Evolutionary conservation across 2,329 filamentous ascomycete species (phyloP).

Genomic region (Penicillium sp.): DNA sequence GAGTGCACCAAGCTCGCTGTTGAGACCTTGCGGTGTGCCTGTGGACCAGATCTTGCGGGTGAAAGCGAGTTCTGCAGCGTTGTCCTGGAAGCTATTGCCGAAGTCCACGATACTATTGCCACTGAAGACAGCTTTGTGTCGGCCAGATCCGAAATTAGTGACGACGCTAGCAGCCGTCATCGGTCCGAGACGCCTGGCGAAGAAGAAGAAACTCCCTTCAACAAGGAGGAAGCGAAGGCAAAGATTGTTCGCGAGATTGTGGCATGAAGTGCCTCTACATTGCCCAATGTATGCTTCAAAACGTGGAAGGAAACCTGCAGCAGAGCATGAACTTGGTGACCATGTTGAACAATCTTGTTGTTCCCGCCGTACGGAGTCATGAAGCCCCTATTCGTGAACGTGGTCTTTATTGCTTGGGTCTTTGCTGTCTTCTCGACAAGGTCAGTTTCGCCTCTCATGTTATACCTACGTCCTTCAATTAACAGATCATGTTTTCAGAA

Average conservation of each 20-base stretch:
- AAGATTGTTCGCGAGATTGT: conserved; percentile 73
- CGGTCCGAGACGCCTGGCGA: conserved; percentile 40
- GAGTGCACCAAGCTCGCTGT: conserved; percentile 85
- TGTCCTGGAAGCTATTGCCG: conserved; percentile 84
- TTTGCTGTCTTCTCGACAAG: conserved; percentile 87
- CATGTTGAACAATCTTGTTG: conserved; percentile 96
- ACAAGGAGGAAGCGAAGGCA: conserved; percentile 62
- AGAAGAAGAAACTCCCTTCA: conserved; percentile 55
- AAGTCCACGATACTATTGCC: conserved; percentile 90
- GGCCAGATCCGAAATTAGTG: conserved; percentile 76
- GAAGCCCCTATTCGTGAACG: conserved; percentile 89
- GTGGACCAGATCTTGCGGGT: conserved; percentile 54
- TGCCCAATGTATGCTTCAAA: conserved; percentile 93
- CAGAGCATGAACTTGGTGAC: conserved; percentile 85
- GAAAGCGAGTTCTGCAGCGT: conserved; percentile 50
- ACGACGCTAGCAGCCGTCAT: conserved; percentile 51
- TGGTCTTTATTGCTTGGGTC: conserved; percentile 79
- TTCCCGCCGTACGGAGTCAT: conserved; percentile 88
- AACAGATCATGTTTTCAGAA: conserved; percentile 46
- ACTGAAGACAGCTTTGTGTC: conserved; percentile 85
- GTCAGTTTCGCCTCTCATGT: conserved; percentile 35
- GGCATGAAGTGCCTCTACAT: conserved; percentile 96
- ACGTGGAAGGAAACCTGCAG: conserved; percentile 81
- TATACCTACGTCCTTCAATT: not conserved
- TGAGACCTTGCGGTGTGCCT: conserved; percentile 75